Conservation (phyloP, 169 alveolate species). For the Cryptosporidium ryanae region DNA sequence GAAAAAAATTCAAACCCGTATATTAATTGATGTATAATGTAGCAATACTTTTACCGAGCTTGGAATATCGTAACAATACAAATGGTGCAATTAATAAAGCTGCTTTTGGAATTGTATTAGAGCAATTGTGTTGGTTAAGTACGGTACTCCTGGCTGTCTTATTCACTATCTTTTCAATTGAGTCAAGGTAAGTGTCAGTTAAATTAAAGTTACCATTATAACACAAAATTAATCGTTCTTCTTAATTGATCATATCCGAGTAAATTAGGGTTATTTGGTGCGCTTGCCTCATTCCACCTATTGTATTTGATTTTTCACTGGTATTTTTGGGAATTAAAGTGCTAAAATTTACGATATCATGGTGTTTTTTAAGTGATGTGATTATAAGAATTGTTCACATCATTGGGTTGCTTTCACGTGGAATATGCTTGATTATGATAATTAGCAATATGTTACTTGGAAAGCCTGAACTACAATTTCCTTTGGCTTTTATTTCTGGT, state of each 20-base stretch:
- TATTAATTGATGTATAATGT: slow-evolving; percentile 63
- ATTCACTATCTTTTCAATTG: slow-evolving; percentile 37
- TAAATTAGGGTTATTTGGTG: slow-evolving; percentile 30
- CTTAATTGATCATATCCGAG: background rate
- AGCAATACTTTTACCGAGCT: slow-evolving; percentile 70
- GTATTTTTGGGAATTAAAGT: slow-evolving; percentile 35
- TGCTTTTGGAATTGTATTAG: slow-evolving; percentile 50
- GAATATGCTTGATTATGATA: slow-evolving; percentile 17
- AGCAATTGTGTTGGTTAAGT: slow-evolving; percentile 50
- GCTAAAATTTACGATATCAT: slow-evolving; percentile 24
- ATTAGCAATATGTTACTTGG: slow-evolving; percentile 8
- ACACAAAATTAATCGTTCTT: background rate
- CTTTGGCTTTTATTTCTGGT: slow-evolving; percentile 54
- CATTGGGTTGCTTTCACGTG: slow-evolving; percentile 37
- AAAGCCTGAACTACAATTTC: slow-evolving; percentile 37
- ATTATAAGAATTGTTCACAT: slow-evolving; percentile 40
- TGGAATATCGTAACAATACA: slow-evolving; percentile 62
- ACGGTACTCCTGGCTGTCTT: slow-evolving; percentile 44
- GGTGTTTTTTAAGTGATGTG: slow-evolving; percentile 56
- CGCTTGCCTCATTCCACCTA: slow-evolving; percentile 27
- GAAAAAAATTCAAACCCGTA: too few species aligned
- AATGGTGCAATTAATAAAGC: slow-evolving; percentile 68
- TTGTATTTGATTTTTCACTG: slow-evolving; percentile 39
- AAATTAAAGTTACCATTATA: background rate
- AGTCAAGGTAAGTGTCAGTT: slow-evolving; percentile 36